phyloP scores from a whole-genome alignment of 805 yeast genomes.

The Hanseniaspora taiwanica region DNA sequence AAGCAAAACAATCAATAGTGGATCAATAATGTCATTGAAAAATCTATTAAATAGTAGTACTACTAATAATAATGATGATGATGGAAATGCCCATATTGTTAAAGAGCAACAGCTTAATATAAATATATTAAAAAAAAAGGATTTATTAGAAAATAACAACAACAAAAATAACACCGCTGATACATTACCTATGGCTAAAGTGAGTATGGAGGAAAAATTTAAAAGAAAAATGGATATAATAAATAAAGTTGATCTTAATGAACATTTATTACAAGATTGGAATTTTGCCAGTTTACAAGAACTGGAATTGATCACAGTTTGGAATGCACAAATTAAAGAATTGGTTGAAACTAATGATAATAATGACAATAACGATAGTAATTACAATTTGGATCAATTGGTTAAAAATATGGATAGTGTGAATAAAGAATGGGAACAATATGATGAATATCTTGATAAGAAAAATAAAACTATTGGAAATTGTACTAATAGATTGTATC shows the following conservation, averaged over 20 bases:
- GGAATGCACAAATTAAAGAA: constrained; percentile 11
- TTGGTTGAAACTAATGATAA: background rate
- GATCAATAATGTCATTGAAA: background rate
- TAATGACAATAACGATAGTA: background rate
- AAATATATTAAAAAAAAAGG: too few species aligned
- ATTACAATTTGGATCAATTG: background rate
- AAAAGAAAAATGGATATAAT: constrained; percentile 13
- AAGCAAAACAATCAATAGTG: too few species aligned
- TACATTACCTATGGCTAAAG: too few species aligned
- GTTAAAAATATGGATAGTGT: constrained; percentile 9
- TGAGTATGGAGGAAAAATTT: too few species aligned
- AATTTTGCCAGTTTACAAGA: constrained; percentile 23
- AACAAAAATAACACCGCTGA: too few species aligned
- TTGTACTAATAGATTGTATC: background rate
- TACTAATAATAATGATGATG: background rate
- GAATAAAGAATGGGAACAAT: constrained; percentile 16
- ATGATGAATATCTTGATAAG: constrained; percentile 4
- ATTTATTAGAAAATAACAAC: background rate
- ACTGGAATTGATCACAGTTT: constrained; percentile 24
- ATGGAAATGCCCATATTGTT: too few species aligned
- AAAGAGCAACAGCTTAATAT: too few species aligned
- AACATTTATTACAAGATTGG: constrained; percentile 22
- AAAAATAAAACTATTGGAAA: background rate
- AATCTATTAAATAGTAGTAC: background rate
- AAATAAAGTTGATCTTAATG: constrained; percentile 14